phyloP scores from a whole-genome alignment of 2,329 filamentous ascomycete genomes.

The Coleophoma crateriformis region DNA sequence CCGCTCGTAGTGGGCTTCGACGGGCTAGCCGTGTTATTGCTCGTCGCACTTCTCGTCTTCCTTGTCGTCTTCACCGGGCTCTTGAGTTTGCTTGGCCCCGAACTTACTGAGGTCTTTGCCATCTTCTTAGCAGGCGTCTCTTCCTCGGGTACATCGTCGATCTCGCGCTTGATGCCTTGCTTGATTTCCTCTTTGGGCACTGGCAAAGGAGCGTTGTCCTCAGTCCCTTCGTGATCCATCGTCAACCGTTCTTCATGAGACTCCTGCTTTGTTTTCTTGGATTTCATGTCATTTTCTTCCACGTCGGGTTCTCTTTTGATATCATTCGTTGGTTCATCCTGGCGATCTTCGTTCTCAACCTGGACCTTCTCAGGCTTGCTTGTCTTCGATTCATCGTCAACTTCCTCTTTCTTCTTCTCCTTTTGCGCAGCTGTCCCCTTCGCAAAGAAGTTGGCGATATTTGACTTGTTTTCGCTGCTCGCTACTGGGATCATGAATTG shows the following conservation, averaged over 20 bases:
- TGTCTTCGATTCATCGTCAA: not conserved
- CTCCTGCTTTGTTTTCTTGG: slow-evolving; percentile 16
- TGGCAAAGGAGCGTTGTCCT: slow-evolving; percentile 23
- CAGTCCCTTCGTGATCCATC: slow-evolving; percentile 15
- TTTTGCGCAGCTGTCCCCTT: slow-evolving; percentile 31
- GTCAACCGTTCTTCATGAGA: slow-evolving; percentile 16
- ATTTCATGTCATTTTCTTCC: not conserved
- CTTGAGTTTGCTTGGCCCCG: slow-evolving; percentile 7
- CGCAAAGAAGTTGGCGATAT: slow-evolving; percentile 90
- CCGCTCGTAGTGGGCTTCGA: slow-evolving; percentile 12
- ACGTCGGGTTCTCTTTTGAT: too few relatives aligned
- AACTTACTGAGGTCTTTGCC: slow-evolving; percentile 12
- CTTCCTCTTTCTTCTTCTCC: slow-evolving; percentile 2
- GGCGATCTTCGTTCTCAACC: slow-evolving; percentile 7
- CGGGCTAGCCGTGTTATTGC: slow-evolving; percentile 21
- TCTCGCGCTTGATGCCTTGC: slow-evolving; percentile 21
- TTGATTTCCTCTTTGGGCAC: slow-evolving; percentile 14
- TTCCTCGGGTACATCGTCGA: slow-evolving; percentile 17
- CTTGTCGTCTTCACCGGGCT: slow-evolving; percentile 12
- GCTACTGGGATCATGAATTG: slow-evolving; percentile 77
- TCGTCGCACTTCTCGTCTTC: slow-evolving; percentile 24
- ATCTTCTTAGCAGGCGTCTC: slow-evolving; percentile 18
- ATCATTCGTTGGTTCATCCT: slow-evolving; percentile 7
- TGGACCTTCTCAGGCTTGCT: slow-evolving; percentile 7
- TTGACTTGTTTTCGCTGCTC: slow-evolving; percentile 83